Percentiles rank a stretch among this genome's conserved stretches.
These are phyloP conservation scores for Neurospora crassa DNA, from an alignment of 2,329 filamentous ascomycete genomes.

Conservation along the genomic window DNA sequence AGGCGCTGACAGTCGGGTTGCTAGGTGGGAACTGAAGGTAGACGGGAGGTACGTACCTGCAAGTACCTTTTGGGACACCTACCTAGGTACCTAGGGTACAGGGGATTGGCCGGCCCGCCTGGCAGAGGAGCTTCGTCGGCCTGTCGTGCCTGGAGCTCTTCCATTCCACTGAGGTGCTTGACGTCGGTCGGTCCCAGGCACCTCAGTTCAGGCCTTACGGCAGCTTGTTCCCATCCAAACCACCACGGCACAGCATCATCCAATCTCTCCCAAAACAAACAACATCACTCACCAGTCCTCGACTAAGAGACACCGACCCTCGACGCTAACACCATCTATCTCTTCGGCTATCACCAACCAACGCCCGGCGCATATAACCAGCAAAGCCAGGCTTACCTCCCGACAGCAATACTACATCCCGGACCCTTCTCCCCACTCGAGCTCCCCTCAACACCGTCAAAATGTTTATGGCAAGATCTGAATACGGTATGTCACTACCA, in stretches of 20 bases:
- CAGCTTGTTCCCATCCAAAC: not conserved
- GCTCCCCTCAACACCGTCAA: constrained; percentile 38
- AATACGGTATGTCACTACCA: constrained; percentile 72
- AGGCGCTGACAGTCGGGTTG: not conserved
- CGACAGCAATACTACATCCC: not conserved
- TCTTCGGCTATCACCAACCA: not conserved
- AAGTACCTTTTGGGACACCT: constrained; percentile 6
- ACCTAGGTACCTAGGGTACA: constrained; percentile 1
- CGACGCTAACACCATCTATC: constrained; percentile 4
- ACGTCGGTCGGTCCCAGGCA: constrained; percentile 4
- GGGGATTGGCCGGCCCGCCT: constrained; percentile 15
- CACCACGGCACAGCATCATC: not conserved
- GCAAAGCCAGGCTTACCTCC: not conserved
- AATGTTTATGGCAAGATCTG: constrained; percentile 99
- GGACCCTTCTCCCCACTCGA: not conserved
- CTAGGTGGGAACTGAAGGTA: not conserved
- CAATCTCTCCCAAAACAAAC: not conserved
- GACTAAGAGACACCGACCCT: not conserved
- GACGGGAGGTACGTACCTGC: constrained; percentile 6
- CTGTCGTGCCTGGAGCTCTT: constrained; percentile 20
- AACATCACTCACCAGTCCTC: not conserved
- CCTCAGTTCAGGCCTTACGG: not conserved
- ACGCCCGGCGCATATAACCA: constrained; percentile 4
- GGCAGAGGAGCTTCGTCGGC: constrained; percentile 16
- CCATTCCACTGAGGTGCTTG: constrained; percentile 2